Conservation (phyloP, 768 basidiomycete genomes). For the Lyophyllum shimeji region DNA sequence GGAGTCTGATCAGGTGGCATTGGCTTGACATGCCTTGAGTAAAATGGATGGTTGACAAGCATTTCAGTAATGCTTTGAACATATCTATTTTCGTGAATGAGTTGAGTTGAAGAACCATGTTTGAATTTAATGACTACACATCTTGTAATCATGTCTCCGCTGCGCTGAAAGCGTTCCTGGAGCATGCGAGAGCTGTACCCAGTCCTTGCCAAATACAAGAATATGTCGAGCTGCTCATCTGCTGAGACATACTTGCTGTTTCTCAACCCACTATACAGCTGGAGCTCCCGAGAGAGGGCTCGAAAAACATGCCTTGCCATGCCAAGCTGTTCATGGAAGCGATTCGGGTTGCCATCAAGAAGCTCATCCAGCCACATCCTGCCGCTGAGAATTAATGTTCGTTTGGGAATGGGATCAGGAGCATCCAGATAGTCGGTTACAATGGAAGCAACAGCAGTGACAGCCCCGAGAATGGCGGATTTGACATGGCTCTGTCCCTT, state of each 20-base stretch:
- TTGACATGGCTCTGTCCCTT: too few relatives aligned
- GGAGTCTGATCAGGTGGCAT: slow-evolving; percentile 16
- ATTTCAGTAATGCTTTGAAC: slow-evolving; percentile 21
- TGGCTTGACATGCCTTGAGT: slow-evolving; percentile 1
- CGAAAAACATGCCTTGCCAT: slow-evolving; percentile 27
- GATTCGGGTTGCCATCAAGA: slow-evolving; percentile 19
- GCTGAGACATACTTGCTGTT: slow-evolving; percentile 23
- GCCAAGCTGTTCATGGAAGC: slow-evolving; percentile 23
- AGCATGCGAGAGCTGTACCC: slow-evolving; percentile 25
- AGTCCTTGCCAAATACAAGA: slow-evolving; percentile 28
- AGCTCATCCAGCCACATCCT: too few relatives aligned
- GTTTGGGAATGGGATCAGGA: too few relatives aligned
- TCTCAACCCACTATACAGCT: slow-evolving; percentile 15
- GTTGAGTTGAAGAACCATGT: background rate
- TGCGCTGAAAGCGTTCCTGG: slow-evolving; percentile 35
- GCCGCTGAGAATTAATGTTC: too few relatives aligned
- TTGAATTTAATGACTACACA: slow-evolving; percentile 2
- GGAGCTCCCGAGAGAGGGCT: slow-evolving; percentile 24
- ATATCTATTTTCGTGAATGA: slow-evolving; percentile 5
- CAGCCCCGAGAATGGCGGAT: too few relatives aligned
- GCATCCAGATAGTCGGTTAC: too few relatives aligned
- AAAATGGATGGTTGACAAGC: slow-evolving; percentile 1
- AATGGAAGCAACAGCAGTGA: too few relatives aligned
- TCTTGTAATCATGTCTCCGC: slow-evolving; percentile 38
- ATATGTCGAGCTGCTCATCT: slow-evolving; percentile 39